These are phyloP conservation scores for Lavandula angustifolia DNA, from an alignment of 257 asterid genomes.

Conservation along the genomic window DNA sequence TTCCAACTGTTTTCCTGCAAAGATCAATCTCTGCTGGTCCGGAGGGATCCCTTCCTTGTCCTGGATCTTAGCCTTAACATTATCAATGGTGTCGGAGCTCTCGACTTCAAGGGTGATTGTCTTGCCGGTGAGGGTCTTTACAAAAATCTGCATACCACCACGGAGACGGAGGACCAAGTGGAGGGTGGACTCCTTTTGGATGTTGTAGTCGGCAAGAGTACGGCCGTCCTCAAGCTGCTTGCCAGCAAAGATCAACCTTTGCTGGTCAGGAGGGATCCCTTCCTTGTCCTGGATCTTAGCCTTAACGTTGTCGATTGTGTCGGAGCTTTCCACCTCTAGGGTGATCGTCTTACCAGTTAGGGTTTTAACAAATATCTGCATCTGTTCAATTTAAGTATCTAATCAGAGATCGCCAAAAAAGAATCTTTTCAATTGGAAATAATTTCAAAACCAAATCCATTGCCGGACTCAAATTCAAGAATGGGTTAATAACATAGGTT, in stretches of 20 bases:
- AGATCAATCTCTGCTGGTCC: slow-evolving; percentile 64
- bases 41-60: slow-evolving; percentile 67
- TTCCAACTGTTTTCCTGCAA: slow-evolving; percentile 58
- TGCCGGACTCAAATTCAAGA: background rate
- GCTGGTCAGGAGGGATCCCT: slow-evolving; percentile 40
- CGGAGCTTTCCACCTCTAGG: slow-evolving; percentile 29
- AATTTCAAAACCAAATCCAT: no score
- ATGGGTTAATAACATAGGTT: no score
- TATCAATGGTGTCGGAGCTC: slow-evolving; percentile 19
- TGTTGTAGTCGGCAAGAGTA: slow-evolving; percentile 32
- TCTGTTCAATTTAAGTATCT: background rate
- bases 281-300: slow-evolving; percentile 40
- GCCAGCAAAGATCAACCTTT: slow-evolving; percentile 40
- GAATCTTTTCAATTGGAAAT: no score
- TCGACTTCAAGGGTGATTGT: no score
- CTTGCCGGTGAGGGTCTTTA: no score
- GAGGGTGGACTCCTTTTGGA: no score
- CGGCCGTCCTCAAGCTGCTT: slow-evolving; percentile 43
- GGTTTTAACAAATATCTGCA: slow-evolving; percentile 30
- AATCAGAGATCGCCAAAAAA: background rate
- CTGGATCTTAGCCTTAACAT: slow-evolving; percentile 51
- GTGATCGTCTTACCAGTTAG: slow-evolving; percentile 40
- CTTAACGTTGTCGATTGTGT: slow-evolving; percentile 35
- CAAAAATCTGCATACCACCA: no score
- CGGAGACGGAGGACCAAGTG: no score